Evolutionary conservation across 352 stramenopile genomes (phyloP).

Genomic region (Pythium rhizo-oryzae): DNA sequence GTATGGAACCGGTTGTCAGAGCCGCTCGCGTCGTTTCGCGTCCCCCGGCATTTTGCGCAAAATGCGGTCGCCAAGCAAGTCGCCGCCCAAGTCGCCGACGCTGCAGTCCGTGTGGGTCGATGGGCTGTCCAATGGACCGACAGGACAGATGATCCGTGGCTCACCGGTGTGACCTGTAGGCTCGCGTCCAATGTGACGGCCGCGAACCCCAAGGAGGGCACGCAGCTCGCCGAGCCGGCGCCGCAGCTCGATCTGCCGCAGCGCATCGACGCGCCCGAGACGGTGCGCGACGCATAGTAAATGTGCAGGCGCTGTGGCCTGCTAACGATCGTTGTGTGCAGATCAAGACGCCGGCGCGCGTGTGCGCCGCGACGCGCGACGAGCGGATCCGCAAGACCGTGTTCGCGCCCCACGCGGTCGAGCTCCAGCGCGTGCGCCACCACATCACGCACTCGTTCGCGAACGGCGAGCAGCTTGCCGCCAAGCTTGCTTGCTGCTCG

Average conservation of each 20-base stretch:
- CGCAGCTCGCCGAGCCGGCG: conserved; percentile 70
- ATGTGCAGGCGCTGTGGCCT: not conserved
- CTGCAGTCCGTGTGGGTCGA: conserved; percentile 34
- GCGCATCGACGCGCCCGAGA: conserved; percentile 72
- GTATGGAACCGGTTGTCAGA: conserved; percentile 12
- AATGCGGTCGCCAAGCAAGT: conserved; percentile 51
- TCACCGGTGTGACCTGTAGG: conserved; percentile 19
- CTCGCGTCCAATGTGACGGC: conserved; percentile 62
- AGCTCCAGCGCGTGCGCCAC: conserved; percentile 50
- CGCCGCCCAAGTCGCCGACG: conserved; percentile 41
- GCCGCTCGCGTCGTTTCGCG: conserved; percentile 23
- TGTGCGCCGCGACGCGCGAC: conserved; percentile 55
- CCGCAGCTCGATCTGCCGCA: conserved; percentile 81
- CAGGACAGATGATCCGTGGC: too few species aligned
- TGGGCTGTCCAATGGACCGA: not conserved
- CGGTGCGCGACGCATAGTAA: conserved; percentile 26
- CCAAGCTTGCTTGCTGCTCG: conserved; percentile 61
- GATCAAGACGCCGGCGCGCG: conserved; percentile 75
- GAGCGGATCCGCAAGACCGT: conserved; percentile 71
- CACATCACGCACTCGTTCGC: conserved; percentile 50
- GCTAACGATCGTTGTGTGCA: conserved; percentile 24
- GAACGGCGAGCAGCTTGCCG: conserved; percentile 48
- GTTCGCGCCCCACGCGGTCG: conserved; percentile 68
- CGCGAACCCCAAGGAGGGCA: conserved; percentile 60
- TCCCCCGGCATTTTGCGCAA: not conserved